Evolutionary conservation across 1,139 yeast species (phyloP).

Genomic region (Lodderomyces margitis): DNA sequence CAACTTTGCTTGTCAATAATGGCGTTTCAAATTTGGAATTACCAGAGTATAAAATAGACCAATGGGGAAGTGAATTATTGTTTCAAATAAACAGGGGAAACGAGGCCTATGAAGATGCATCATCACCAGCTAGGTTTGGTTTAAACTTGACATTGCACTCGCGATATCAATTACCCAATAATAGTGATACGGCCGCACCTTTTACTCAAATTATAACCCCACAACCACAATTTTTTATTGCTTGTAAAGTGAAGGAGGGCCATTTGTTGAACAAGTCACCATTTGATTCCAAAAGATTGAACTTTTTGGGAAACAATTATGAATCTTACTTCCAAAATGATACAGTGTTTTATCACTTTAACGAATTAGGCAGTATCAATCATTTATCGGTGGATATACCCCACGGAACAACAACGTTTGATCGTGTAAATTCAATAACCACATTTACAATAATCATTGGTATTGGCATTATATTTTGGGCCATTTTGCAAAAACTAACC

Average conservation of each 20-base stretch:
- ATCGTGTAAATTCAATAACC: slow-evolving; percentile 18
- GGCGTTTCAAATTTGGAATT: slow-evolving; percentile 41
- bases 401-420: slow-evolving; percentile 19
- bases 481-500: slow-evolving; percentile 8
- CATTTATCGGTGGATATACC: slow-evolving; percentile 21
- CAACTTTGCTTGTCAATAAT: slow-evolving; percentile 25
- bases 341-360: slow-evolving; percentile 41
- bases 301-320: slow-evolving; percentile 33
- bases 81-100: slow-evolving; percentile 23
- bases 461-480: slow-evolving; percentile 12
- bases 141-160: slow-evolving; percentile 31
- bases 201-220: slow-evolving; percentile 15
- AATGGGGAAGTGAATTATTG: slow-evolving; percentile 45
- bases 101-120: not conserved
- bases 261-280: slow-evolving; percentile 35
- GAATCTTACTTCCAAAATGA: slow-evolving; percentile 40
- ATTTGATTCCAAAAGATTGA: slow-evolving; percentile 27
- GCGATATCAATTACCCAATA: slow-evolving; percentile 36
- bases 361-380: slow-evolving; percentile 5
- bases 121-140: slow-evolving; percentile 16
- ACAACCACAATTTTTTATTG: slow-evolving; percentile 32
- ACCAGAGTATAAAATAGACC: slow-evolving; percentile 38
- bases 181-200: slow-evolving; percentile 2
- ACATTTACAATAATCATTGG: slow-evolving; percentile 15
- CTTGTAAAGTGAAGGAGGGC: slow-evolving; percentile 32